Conservation (phyloP, 169 alveolate species). For the Eimeria tenella region DNA sequence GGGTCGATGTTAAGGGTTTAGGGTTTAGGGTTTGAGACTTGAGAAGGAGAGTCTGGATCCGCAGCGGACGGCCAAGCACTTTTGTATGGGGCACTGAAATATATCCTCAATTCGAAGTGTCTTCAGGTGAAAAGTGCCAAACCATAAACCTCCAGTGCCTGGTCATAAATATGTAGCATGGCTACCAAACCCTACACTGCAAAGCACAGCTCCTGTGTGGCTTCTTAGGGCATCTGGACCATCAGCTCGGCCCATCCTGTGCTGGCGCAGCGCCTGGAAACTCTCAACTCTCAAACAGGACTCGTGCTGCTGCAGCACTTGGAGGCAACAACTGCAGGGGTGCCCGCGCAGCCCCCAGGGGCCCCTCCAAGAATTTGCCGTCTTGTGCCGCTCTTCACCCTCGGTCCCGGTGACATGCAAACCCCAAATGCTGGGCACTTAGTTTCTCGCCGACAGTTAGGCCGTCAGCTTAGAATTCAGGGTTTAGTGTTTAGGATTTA, state of each 20-base stretch:
- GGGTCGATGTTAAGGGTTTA: not conserved
- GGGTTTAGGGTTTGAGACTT: not conserved
- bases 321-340: conserved; percentile 9
- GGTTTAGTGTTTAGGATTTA: conserved; percentile 9
- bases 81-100: conserved; percentile 5
- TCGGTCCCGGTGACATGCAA: not conserved
- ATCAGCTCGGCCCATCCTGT: conserved; percentile 31
- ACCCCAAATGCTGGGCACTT: not conserved
- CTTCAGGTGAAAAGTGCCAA: conserved; percentile 27
- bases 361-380: not conserved
- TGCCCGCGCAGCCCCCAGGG: not conserved
- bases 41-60: not conserved
- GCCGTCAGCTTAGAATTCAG: not conserved
- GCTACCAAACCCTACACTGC: conserved; percentile 9
- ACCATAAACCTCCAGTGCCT: not conserved
- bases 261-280: conserved; percentile 2
- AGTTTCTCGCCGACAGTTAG: not conserved
- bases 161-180: not conserved
- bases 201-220: not conserved
- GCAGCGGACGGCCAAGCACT: not conserved
- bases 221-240: conserved; percentile 25
- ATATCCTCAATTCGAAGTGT: not conserved
- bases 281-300: not conserved
- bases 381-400: conserved; percentile 45
- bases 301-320: conserved; percentile 30